Evolutionary conservation across 2,329 filamentous ascomycete species (phyloP).

Genomic region (Orbilia brochopaga): DNA sequence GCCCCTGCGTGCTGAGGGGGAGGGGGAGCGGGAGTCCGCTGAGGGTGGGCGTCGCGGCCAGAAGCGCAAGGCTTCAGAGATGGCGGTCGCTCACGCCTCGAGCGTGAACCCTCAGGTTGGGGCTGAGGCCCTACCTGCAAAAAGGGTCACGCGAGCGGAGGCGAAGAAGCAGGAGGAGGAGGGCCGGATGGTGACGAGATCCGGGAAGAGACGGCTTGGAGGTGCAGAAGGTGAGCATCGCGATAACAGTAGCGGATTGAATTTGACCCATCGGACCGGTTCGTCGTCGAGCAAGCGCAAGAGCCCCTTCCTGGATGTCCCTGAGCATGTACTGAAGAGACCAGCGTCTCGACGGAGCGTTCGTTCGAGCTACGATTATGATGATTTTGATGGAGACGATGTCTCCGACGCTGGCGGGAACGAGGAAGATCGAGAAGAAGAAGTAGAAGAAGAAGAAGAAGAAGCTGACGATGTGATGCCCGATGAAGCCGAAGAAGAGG

Average conservation of each 20-base stretch:
- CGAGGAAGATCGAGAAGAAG: background rate
- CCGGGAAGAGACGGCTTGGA: slow-evolving; percentile 11
- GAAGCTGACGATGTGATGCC: background rate
- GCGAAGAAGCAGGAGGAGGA: slow-evolving; percentile 26
- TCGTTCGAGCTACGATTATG: slow-evolving; percentile 18
- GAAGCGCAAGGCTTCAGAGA: slow-evolving; percentile 48
- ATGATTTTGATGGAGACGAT: slow-evolving; percentile 12
- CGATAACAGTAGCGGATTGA: background rate
- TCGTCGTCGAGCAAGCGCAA: slow-evolving; percentile 27
- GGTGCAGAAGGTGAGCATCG: slow-evolving; percentile 28
- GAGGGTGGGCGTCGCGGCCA: slow-evolving; percentile 25
- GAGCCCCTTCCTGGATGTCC: slow-evolving; percentile 22
- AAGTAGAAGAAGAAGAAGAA: slow-evolving; percentile 2
- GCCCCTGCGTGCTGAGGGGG: slow-evolving; percentile 2
- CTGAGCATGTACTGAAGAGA: slow-evolving; percentile 22
- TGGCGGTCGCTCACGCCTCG: slow-evolving; percentile 21
- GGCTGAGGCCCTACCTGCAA: slow-evolving; percentile 34
- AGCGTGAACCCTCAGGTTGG: slow-evolving; percentile 25
- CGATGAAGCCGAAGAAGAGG: slow-evolving; percentile 13
- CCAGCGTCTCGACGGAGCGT: slow-evolving; percentile 27
- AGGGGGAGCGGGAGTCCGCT: slow-evolving; percentile 3
- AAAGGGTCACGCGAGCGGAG: slow-evolving; percentile 39
- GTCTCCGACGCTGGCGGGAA: slow-evolving; percentile 10
- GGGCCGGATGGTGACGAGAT: slow-evolving; percentile 9
- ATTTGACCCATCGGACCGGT: slow-evolving; percentile 2